phyloP scores from a whole-genome alignment of 2,329 filamentous ascomycete genomes.

The Epichloe glyceriae region DNA sequence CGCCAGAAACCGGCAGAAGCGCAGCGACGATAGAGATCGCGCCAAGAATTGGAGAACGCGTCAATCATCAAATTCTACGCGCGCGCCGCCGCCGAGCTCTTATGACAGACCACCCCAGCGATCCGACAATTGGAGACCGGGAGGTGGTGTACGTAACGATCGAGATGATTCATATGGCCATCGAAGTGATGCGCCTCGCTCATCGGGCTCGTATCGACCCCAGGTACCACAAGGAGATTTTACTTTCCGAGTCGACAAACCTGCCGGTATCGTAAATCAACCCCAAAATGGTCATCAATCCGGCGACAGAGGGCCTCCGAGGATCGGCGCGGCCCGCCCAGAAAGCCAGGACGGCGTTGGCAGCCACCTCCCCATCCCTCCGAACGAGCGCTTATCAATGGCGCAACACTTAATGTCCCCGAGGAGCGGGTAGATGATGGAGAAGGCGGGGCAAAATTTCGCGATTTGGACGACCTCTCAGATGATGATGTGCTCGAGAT shows the following conservation, averaged over 20 bases:
- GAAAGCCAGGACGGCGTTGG: conserved; percentile 19
- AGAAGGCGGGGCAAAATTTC: conserved; percentile 36
- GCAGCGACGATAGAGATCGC: conserved; percentile 6
- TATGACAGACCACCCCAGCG: conserved; percentile 11
- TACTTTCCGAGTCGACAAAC: conserved; percentile 41
- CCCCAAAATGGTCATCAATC: conserved; percentile 8
- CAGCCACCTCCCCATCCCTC: conserved; percentile 28
- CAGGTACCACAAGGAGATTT: conserved; percentile 35
- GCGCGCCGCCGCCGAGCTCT: conserved; percentile 5
- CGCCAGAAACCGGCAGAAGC: conserved; percentile 3
- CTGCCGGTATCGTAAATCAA: conserved; percentile 31
- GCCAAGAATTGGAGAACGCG: conserved; percentile 4
- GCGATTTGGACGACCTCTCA: conserved; percentile 42
- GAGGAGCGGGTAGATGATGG: conserved; percentile 34
- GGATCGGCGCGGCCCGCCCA: conserved; percentile 16
- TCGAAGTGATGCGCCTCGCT: conserved; percentile 13
- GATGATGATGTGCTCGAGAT: conserved; percentile 52
- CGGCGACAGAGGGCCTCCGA: conserved; percentile 8
- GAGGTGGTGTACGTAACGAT: conserved; percentile 12
- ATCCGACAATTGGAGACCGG: conserved; percentile 19
- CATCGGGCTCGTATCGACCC: conserved; percentile 17
- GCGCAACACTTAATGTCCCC: conserved; percentile 26
- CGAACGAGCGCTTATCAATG: conserved; percentile 36
- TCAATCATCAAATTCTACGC: conserved; percentile 4
- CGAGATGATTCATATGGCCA: conserved; percentile 11